These are phyloP conservation scores for Tanacetum coccineum DNA, from an alignment of 129 eudicot genomes.

Conservation along the genomic window DNA sequence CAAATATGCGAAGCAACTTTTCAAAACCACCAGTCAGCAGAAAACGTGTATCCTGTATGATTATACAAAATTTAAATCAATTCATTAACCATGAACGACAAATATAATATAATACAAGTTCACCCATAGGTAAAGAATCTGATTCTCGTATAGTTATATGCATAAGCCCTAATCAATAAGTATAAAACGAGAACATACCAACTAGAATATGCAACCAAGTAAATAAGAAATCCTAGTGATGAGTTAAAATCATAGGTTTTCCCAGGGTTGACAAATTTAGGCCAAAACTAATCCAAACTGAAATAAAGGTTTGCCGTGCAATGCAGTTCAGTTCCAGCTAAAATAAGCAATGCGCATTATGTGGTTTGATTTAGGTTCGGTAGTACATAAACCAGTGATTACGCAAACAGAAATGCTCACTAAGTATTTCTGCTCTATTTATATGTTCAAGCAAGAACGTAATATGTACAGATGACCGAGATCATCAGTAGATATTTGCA, in stretches of 20 bases:
- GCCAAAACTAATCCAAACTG: not conserved
- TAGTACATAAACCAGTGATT: no score
- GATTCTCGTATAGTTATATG: not conserved
- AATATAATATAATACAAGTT: not conserved
- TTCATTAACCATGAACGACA: not conserved
- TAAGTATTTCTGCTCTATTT: no score
- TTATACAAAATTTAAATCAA: constrained; percentile 2
- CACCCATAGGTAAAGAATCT: constrained; percentile 1
- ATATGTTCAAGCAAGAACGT: no score
- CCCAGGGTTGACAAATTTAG: not conserved
- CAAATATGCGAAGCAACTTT: constrained; percentile 63
- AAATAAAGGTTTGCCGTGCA: not conserved
- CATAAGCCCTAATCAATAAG: constrained; percentile 3
- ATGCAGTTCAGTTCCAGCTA: not conserved
- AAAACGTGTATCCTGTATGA: constrained; percentile 45
- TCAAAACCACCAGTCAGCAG: constrained; percentile 74
- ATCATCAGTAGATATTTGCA: no score
- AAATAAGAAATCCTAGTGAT: not conserved
- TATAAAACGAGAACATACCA: not conserved
- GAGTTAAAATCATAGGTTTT: not conserved
- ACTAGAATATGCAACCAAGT: not conserved
- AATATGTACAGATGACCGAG: no score
- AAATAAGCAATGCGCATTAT: no score
- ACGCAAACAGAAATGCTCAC: no score
- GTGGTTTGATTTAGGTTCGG: no score